These are phyloP conservation scores for Glutinoglossum americanum DNA, from an alignment of 495 filamentous ascomycete species.

Conservation along the genomic window DNA sequence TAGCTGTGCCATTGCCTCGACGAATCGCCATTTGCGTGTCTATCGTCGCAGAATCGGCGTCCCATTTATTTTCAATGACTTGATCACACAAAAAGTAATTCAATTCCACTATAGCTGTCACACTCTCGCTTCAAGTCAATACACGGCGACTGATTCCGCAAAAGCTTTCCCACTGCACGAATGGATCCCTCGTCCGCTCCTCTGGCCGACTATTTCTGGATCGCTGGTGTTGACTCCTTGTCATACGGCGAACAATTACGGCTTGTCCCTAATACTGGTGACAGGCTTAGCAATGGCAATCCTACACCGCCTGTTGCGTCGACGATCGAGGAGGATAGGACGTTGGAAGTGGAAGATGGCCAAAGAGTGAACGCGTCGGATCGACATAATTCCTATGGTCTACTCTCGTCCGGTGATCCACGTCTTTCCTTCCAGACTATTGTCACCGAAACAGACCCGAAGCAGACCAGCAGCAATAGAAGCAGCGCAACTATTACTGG, in stretches of 20 bases:
- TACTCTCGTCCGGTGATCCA: conserved; percentile 39
- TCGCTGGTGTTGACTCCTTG: conserved; percentile 68
- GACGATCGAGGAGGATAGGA: conserved; percentile 61
- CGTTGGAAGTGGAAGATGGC: conserved; percentile 13
- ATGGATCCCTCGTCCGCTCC: conserved; percentile 32
- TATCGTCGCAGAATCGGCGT: neutral
- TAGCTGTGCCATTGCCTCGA: neutral
- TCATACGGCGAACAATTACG: conserved; percentile 30
- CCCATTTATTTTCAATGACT: conserved; percentile 1
- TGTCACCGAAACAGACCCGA: conserved; percentile 29
- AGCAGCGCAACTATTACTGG: conserved; percentile 72
- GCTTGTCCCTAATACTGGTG: conserved; percentile 10
- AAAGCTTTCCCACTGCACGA: neutral
- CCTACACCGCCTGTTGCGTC: conserved; percentile 39
- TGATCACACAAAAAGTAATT: neutral
- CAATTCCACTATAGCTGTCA: neutral
- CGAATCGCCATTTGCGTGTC: neutral
- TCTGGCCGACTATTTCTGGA: conserved; percentile 98
- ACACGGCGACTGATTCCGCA: neutral
- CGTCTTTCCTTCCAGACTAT: conserved; percentile 44
- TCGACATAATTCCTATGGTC: neutral
- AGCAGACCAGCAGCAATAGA: conserved; percentile 48
- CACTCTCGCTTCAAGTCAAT: neutral
- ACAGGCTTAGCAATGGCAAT: conserved; percentile 19
- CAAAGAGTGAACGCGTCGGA: neutral